Percentiles rank a stretch among this genome's conserved stretches.
Evolutionary conservation across 2,329 filamentous ascomycete species (phyloP).

Genomic region (Fusarium camptoceras): DNA sequence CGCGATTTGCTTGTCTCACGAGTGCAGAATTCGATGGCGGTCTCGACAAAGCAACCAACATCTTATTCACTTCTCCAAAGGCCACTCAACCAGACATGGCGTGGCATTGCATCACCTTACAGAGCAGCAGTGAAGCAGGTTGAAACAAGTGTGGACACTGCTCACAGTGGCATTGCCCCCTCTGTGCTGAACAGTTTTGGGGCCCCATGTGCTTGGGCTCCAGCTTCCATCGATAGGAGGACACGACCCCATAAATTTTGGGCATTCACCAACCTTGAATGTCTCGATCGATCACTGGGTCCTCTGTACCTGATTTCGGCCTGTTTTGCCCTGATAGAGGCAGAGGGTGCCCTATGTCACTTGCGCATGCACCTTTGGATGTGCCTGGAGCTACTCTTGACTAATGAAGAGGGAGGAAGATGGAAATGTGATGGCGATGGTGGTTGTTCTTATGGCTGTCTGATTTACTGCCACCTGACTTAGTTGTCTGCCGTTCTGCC

Average conservation of each 20-base stretch:
- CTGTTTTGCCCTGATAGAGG: slow-evolving; percentile 19
- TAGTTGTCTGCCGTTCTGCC: slow-evolving; percentile 19
- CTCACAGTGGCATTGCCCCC: slow-evolving; percentile 25
- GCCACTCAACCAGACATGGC: slow-evolving; percentile 26
- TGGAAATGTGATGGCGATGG: slow-evolving; percentile 36
- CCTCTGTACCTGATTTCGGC: slow-evolving; percentile 37
- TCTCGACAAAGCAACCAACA: slow-evolving; percentile 23
- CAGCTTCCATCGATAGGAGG: slow-evolving; percentile 32
- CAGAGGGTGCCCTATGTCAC: slow-evolving; percentile 26
- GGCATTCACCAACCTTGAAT: slow-evolving; percentile 43
- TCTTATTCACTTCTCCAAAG: slow-evolving; percentile 18
- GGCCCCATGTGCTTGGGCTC: slow-evolving; percentile 34
- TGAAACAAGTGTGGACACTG: slow-evolving; percentile 45
- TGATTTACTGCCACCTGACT: slow-evolving; percentile 41
- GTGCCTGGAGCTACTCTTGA: slow-evolving; percentile 24
- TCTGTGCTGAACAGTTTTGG: slow-evolving; percentile 15
- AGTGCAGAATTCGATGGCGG: slow-evolving; percentile 4
- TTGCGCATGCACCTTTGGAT: slow-evolving; percentile 24
- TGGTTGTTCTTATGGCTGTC: slow-evolving; percentile 36
- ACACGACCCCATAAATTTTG: slow-evolving; percentile 37
- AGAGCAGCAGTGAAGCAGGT: slow-evolving; percentile 30
- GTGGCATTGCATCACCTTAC: slow-evolving; percentile 37
- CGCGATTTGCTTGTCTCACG: slow-evolving; percentile 2
- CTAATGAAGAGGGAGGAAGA: slow-evolving; percentile 20
- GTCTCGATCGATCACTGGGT: slow-evolving; percentile 41